Conservation (phyloP, 2,329 filamentous ascomycete species). For the Rhynchosporium graminicola region DNA sequence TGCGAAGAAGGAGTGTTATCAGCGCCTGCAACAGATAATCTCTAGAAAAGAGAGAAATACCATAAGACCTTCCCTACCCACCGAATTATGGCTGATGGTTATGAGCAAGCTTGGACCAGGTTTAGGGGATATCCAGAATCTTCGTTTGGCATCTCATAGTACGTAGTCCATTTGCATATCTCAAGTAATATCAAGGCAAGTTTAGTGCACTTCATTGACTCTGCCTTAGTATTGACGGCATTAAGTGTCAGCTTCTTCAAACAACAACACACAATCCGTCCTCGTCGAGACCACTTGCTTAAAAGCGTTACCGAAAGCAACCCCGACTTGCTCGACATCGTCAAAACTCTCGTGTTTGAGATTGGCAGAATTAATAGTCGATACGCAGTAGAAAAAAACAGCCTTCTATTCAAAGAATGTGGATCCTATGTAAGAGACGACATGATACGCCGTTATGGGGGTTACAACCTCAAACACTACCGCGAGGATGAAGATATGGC, state of each 20-base stretch:
- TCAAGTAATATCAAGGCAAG: too few relatives aligned
- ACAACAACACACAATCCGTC: not conserved
- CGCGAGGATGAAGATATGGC: not conserved
- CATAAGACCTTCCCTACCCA: not conserved
- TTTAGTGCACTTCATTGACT: too few relatives aligned
- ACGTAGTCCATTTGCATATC: too few relatives aligned
- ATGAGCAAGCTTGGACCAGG: not conserved
- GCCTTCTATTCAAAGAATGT: not conserved
- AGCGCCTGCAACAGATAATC: too few relatives aligned
- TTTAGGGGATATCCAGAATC: not conserved
- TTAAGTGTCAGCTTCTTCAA: not conserved
- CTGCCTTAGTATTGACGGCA: not conserved
- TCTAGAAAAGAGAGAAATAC: too few relatives aligned
- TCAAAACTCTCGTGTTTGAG: not conserved
- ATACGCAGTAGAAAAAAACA: not conserved
- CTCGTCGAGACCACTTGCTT: not conserved
- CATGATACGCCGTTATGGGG: not conserved
- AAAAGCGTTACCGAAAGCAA: not conserved
- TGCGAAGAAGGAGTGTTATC: too few relatives aligned
- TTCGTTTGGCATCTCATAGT: not conserved
- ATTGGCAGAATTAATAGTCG: not conserved
- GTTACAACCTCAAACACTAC: not conserved
- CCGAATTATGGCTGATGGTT: not conserved
- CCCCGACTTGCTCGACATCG: not conserved
- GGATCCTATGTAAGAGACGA: not conserved